phyloP scores from a whole-genome alignment of 345 rosid species.

The Hibiscus mutabilis region DNA sequence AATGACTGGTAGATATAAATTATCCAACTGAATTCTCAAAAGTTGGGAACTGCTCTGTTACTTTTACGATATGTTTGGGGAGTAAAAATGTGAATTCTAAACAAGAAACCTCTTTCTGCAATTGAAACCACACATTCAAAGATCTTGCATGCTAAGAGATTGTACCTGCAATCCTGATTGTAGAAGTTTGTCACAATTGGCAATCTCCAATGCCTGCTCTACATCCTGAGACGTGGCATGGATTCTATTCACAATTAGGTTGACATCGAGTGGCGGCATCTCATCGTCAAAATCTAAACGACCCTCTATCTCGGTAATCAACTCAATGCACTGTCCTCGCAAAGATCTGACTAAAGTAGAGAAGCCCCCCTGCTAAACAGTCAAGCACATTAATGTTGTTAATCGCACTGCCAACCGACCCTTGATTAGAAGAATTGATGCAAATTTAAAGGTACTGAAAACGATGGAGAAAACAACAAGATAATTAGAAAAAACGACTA shows the following conservation, averaged over 20 bases:
- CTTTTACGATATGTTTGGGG: background rate
- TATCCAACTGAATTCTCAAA: background rate
- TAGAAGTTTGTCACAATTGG: slow-evolving; percentile 87
- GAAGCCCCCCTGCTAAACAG: slow-evolving; percentile 71
- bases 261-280: slow-evolving; percentile 71
- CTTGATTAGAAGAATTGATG: background rate
- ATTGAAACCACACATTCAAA: background rate
- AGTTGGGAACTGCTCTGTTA: background rate
- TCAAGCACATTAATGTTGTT: slow-evolving; percentile 2
- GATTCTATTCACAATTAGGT: slow-evolving; percentile 43
- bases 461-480: background rate
- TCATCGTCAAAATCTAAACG: slow-evolving; percentile 93
- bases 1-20: background rate
- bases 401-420: background rate
- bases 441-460: background rate
- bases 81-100: background rate
- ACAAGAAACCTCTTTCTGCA: background rate
- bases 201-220: slow-evolving; percentile 74
- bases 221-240: slow-evolving; percentile 56
- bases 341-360: slow-evolving; percentile 70
- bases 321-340: slow-evolving; percentile 73
- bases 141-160: background rate
- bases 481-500: slow-evolving; percentile 32
- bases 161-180: slow-evolving; percentile 84
- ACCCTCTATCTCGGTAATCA: slow-evolving; percentile 93